Conservation (phyloP, 2,329 filamentous ascomycete genomes). For the Aciculosporium take region DNA sequence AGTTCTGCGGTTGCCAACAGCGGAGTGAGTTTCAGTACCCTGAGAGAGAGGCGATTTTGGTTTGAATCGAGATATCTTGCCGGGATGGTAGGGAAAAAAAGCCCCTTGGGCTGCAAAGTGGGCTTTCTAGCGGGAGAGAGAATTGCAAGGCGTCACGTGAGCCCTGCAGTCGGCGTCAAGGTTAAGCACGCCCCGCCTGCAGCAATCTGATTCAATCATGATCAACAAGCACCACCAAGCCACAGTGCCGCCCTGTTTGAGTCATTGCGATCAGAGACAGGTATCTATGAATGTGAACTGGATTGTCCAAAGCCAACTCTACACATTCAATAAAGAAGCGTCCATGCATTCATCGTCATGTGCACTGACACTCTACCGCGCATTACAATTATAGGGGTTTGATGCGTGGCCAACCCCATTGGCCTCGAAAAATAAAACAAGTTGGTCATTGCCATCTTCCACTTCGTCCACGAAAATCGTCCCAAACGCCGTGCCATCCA, state of each 20-base stretch:
- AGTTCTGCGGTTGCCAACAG: background rate
- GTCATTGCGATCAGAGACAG: no score
- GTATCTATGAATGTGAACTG: background rate
- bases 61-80: background rate
- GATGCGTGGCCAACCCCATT: background rate
- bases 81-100: background rate
- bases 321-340: background rate
- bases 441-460: slow-evolving; percentile 1
- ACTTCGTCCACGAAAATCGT: background rate
- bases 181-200: no score
- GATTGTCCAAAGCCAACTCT: background rate
- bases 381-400: background rate
- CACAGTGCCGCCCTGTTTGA: no score
- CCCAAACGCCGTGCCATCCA: slow-evolving; percentile 5
- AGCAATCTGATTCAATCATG: no score
- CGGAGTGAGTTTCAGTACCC: background rate
- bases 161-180: background rate
- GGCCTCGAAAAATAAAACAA: background rate
- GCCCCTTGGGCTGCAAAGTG: background rate
- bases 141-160: background rate
- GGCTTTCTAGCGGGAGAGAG: background rate
- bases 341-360: slow-evolving; percentile 2
- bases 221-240: no score
- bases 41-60: no score
- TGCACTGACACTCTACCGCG: background rate